These are phyloP conservation scores for Populus trichocarpa DNA, from an alignment of 441 rosid genomes.

Conservation along the genomic window DNA sequence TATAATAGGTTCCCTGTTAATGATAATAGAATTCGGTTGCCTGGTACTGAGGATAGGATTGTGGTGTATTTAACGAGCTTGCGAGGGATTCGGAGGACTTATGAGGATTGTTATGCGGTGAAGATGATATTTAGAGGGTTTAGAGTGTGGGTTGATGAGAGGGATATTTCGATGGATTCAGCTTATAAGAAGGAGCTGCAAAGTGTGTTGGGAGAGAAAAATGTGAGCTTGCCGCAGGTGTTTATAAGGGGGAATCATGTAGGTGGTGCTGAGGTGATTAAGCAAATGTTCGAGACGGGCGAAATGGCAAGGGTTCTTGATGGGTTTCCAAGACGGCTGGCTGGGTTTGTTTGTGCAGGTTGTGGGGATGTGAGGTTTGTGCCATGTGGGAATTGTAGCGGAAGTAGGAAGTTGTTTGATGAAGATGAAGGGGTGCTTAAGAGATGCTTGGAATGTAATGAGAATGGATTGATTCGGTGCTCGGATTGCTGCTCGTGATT, in stretches of 20 bases:
- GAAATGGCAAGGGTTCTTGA: slow-evolving; percentile 76
- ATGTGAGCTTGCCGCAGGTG: slow-evolving; percentile 69
- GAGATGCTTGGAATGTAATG: slow-evolving; percentile 78
- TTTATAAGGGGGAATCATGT: slow-evolving; percentile 67
- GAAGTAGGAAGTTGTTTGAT: slow-evolving; percentile 85
- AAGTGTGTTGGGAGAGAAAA: slow-evolving; percentile 54
- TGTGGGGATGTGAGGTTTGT: slow-evolving; percentile 83
- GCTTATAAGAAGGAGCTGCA: slow-evolving; percentile 76
- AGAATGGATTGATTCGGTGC: slow-evolving; percentile 88
- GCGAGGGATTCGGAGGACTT: slow-evolving; percentile 81
- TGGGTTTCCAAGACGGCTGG: slow-evolving; percentile 53
- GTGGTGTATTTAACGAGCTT: slow-evolving; percentile 84
- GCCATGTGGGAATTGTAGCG: slow-evolving; percentile 81
- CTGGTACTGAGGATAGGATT: slow-evolving; percentile 80
- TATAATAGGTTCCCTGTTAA: slow-evolving; percentile 8
- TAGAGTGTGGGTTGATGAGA: slow-evolving; percentile 84
- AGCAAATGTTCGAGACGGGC: slow-evolving; percentile 73
- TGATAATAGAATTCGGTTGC: slow-evolving; percentile 36
- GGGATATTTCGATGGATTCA: slow-evolving; percentile 86
- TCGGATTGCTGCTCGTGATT: slow-evolving; percentile 62
- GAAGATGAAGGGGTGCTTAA: slow-evolving; percentile 73
- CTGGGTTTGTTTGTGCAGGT: slow-evolving; percentile 64
- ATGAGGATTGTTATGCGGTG: slow-evolving; percentile 86
- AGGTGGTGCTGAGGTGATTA: slow-evolving; percentile 83
- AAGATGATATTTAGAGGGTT: slow-evolving; percentile 85